Evolutionary conservation across 2,329 filamentous ascomycete genomes (phyloP).

Genomic region (Rhinocladiella mackenziei): DNA sequence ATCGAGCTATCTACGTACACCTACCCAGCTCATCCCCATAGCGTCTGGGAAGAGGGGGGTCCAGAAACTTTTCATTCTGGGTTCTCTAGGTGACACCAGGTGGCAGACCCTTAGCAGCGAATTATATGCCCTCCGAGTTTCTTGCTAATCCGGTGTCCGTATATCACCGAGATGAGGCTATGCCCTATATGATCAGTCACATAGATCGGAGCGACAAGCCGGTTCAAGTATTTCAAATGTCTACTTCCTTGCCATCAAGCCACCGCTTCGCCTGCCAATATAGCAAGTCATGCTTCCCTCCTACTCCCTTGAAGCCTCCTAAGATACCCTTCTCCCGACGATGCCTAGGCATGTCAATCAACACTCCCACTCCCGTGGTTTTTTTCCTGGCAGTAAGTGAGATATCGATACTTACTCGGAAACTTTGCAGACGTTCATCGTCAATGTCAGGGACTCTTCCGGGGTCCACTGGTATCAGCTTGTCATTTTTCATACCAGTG

Average conservation of each 20-base stretch:
- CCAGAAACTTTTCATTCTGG: too few relatives aligned
- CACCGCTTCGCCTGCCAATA: slow-evolving; percentile 45
- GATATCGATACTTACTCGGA: slow-evolving; percentile 45
- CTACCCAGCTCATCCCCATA: too few relatives aligned
- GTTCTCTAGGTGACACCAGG: too few relatives aligned
- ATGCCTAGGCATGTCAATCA: slow-evolving; percentile 42
- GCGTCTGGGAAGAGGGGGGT: too few relatives aligned
- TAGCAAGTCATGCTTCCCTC: slow-evolving; percentile 45
- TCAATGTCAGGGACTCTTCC: slow-evolving; percentile 41
- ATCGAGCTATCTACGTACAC: too few relatives aligned
- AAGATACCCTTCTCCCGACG: slow-evolving; percentile 16
- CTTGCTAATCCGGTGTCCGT: too few relatives aligned
- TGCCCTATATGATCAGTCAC: too few relatives aligned
- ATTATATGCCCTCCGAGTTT: too few relatives aligned
- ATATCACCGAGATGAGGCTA: too few relatives aligned
- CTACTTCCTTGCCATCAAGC: slow-evolving; percentile 38
- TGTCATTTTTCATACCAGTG: slow-evolving; percentile 55
- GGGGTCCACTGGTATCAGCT: slow-evolving; percentile 46
- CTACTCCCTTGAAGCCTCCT: slow-evolving; percentile 31
- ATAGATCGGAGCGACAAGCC: too few relatives aligned
- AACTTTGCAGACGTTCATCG: slow-evolving; percentile 39
- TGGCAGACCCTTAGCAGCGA: too few relatives aligned
- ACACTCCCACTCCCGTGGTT: slow-evolving; percentile 46
- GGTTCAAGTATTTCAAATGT: slow-evolving; percentile 12
- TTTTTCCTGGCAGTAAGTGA: slow-evolving; percentile 45